These are phyloP conservation scores for Emydomyces testavorans DNA, from an alignment of 2,329 filamentous ascomycete genomes.

Conservation along the genomic window DNA sequence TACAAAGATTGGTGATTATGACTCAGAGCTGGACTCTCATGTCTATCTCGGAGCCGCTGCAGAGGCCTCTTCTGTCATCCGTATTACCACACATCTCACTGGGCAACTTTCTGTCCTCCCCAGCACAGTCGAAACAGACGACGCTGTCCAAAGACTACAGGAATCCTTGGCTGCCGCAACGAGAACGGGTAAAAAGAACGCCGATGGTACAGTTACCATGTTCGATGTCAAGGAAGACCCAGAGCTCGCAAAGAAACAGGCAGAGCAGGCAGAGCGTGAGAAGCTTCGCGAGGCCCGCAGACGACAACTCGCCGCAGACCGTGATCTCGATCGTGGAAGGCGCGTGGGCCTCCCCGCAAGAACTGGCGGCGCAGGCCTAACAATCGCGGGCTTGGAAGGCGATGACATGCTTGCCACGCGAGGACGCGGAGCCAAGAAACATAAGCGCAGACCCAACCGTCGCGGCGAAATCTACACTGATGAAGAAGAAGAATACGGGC, in stretches of 20 bases:
- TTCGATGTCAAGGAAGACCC: conserved; percentile 52
- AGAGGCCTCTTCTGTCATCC: conserved; percentile 46
- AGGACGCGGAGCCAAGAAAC: conserved; percentile 26
- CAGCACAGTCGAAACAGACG: conserved; percentile 45
- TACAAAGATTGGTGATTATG: conserved; percentile 40
- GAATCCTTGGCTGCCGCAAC: conserved; percentile 47
- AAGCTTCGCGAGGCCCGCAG: conserved; percentile 44
- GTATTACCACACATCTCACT: conserved; percentile 53
- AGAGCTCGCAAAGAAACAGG: conserved; percentile 48
- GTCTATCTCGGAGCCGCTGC: conserved; percentile 53
- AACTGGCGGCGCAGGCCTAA: conserved; percentile 41
- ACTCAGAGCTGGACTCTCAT: conserved; percentile 48
- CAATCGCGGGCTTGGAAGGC: conserved; percentile 47
- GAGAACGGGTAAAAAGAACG: conserved; percentile 41
- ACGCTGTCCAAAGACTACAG: conserved; percentile 51
- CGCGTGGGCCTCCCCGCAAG: conserved; percentile 35
- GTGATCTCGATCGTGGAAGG: conserved; percentile 45
- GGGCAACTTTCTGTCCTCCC: conserved; percentile 47
- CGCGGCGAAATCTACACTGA: conserved; percentile 40
- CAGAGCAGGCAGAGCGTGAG: conserved; percentile 50
- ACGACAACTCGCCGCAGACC: conserved; percentile 44
- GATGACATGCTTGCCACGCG: conserved; percentile 40
- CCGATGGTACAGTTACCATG: conserved; percentile 44
- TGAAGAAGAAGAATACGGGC: conserved; percentile 39
- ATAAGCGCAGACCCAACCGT: conserved; percentile 31